Evolutionary conservation across 352 stramenopile species (phyloP), one percentile per base, ranked within the genome.

Genomic region (Phytophthora sp.): DNA sequence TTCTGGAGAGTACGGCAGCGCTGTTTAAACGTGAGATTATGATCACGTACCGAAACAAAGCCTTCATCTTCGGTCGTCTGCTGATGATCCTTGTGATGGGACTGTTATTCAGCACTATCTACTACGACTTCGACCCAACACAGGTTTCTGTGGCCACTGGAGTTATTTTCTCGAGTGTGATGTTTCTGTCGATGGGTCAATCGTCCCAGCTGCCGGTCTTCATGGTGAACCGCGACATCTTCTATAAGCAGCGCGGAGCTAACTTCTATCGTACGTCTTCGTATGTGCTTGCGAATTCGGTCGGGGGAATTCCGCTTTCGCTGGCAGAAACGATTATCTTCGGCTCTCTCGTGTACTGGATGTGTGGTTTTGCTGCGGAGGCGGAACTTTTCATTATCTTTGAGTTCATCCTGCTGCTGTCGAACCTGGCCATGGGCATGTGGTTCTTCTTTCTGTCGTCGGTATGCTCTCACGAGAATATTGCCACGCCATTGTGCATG

Each of bases 241-340:
- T 90, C 67, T 94, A 94, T 74, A 94, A 92, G 57, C 87, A 96
- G 31, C 69, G 72, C 5, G 77, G 86, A n/a, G 70, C 74, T 23
- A 93, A 94, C 66, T 65, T 65, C 62, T 92, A 83, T 45, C 77
- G 79, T 4, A 72, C 85, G 17, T 77, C 74, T 3, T 77, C 77
- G 17, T 96, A 93, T 53, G 74, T 93, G 32, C 41, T 94, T 42
- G 80, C 66, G 7, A 71, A 45, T 5, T 72, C 55, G 10, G 20
- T 66, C 9, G 62, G 68, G 10, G 57, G 77, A 28, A 42, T 83
- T n/a, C 62, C 77, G 54, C 58, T 82, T 37, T 45, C 62, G 63
- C 5, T 79, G 2, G 51, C 84, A 15, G 85, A 94, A 72, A 76
- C 79, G 4, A 51, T 92, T 17, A 59, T 91, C 9, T 96, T 92